Base-by-base conservation (phyloP, 2,329 filamentous ascomycete species). In the Cladosporium velox region DNA sequence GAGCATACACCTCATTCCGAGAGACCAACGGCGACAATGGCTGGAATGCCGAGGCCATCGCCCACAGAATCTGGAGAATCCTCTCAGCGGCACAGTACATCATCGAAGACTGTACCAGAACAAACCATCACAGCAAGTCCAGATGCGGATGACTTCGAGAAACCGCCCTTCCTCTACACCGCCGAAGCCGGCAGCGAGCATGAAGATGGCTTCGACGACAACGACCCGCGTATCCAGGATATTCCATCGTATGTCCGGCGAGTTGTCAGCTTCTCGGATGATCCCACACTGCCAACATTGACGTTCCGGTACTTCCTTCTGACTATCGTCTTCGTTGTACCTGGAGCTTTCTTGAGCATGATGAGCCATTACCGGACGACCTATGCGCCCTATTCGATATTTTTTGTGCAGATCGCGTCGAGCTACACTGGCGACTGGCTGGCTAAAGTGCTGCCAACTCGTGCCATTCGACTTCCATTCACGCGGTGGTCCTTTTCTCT, bases 301-400 rank as follows among this genome's bases (percentile, higher is more conserved):
- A 88, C 86, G 1, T 88, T 88, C 69, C 83, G 86, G 30, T 88
- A 87, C 70, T 86, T 87, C 70, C 61, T 88, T 28, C 77, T 88
- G 28, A 80, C 83, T 5, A 73, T 85, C 64, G 67, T 88, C 21
- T 87, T 87, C 70, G 82, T 87, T 54, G 79, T 82, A 0, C 85
- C 86, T 0, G 86, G 86, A 2, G 86, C 86, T 1, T 85, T 88
- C 69, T 72, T 88, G 2, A 85, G 83, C 5, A 82, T 85, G 70
- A 83, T 87, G 80, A 83, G 81, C 67, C 79, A 82, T 59, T 88
- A 54, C 60, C 60, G 60, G 26, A 54, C 60, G 4, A 63, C 86
- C 0, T 82, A 81, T 52, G 84, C 85, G 0, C 82, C 83, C 0
- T 88, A 87, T 71, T 86, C 85, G 0, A 82, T 88, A 58, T 87